Percentiles rank a stretch among this genome's conserved stretches.
Conservation (phyloP, 257 asterid species). For the Linderniella brevidens region DNA sequence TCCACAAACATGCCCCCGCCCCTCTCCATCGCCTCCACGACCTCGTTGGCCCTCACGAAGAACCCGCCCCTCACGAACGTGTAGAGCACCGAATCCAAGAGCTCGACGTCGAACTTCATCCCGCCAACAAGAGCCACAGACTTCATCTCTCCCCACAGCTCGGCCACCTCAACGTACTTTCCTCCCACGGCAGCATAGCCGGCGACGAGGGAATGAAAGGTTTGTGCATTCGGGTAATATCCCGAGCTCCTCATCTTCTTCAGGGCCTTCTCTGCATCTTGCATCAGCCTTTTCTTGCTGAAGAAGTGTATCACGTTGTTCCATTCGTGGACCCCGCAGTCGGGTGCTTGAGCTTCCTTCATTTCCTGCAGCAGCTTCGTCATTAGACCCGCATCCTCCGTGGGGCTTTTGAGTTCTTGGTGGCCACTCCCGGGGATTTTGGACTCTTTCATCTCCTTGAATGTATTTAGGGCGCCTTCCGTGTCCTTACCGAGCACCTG, state of each 20-base stretch:
- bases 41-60: constrained; percentile 70
- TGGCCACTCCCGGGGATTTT: constrained; percentile 39
- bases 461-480: constrained; percentile 52
- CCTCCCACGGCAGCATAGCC: constrained; percentile 83
- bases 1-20: constrained; percentile 62
- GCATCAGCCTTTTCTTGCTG: constrained; percentile 80
- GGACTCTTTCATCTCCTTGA: constrained; percentile 82
- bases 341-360: constrained; percentile 47
- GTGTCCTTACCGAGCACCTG: constrained; percentile 58
- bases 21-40: constrained; percentile 65
- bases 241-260: constrained; percentile 83
- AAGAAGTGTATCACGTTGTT: constrained; percentile 79
- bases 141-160: constrained; percentile 94
- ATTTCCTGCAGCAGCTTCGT: constrained; percentile 65
- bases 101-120: constrained; percentile 71
- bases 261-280: constrained; percentile 82
- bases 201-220: constrained; percentile 77
- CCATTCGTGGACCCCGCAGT: constrained; percentile 80
- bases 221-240: constrained; percentile 63
- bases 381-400: constrained; percentile 38
- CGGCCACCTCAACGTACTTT: constrained; percentile 72
- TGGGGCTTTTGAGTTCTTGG: constrained; percentile 23
- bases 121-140: constrained; percentile 35
- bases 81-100: constrained; percentile 75
- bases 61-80: constrained; percentile 87